Evolutionary conservation across 1,139 yeast genomes (phyloP).

Genomic region (Hansenula sp.): DNA sequence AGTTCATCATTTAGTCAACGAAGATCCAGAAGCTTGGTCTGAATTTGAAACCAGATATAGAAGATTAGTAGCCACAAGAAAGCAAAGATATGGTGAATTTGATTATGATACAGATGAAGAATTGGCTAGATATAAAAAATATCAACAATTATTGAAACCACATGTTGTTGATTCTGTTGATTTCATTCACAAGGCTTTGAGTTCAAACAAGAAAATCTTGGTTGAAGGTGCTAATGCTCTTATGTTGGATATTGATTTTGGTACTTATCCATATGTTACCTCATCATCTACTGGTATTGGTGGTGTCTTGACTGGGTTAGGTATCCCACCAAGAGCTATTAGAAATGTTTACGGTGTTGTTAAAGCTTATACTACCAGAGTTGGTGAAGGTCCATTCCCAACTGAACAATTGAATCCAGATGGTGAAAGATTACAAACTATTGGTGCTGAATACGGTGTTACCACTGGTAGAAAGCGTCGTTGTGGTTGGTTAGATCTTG

Average conservation of each 20-base stretch:
- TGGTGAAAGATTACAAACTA: constrained; percentile 84
- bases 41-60: constrained; percentile 79
- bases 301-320: constrained; percentile 96
- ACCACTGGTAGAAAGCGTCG: constrained; percentile 99
- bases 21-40: constrained; percentile 89
- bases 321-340: constrained; percentile 84
- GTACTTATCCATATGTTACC: constrained; percentile 97
- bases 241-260: constrained; percentile 96
- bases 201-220: constrained; percentile 75
- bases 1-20: constrained; percentile 91
- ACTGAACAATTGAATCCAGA: constrained; percentile 87
- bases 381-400: constrained; percentile 99
- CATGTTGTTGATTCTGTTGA: constrained; percentile 91
- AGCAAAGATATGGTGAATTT: constrained; percentile 88
- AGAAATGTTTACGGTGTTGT: constrained; percentile 90
- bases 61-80: constrained; percentile 75
- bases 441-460: constrained; percentile 97
- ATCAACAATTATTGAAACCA: constrained; percentile 75
- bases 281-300: constrained; percentile 96
- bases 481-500: constrained; percentile 99
- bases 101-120: constrained; percentile 84
- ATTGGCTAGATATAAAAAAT: constrained; percentile 68
- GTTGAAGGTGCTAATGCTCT: constrained; percentile 99
- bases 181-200: constrained; percentile 83
- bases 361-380: constrained; percentile 97